These are phyloP conservation scores for Puccinia hordei DNA, from an alignment of 1,284 basidiomycete genomes.

Conservation along the genomic window DNA sequence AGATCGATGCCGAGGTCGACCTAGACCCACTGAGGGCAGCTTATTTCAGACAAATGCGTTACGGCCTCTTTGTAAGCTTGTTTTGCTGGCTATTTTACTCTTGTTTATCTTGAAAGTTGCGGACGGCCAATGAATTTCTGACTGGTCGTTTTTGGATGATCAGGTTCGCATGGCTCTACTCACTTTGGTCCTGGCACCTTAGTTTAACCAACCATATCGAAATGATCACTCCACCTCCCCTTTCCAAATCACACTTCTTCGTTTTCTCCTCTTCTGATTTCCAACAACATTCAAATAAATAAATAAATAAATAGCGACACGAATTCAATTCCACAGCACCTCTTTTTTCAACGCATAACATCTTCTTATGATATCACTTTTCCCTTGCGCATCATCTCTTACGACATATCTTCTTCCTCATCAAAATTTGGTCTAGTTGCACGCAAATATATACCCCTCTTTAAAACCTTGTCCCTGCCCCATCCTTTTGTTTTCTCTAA, in stretches of 20 bases:
- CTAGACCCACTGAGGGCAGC: conserved; percentile 91
- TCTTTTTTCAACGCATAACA: background rate
- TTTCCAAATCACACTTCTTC: background rate
- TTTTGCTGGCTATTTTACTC: background rate
- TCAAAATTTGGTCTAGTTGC: no score
- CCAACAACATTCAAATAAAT: background rate
- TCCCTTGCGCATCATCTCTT: no score
- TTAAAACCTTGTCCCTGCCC: no score
- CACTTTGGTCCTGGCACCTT: conserved; percentile 43
- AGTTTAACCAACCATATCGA: background rate
- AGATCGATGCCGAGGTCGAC: conserved; percentile 98
- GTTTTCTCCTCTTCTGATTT: background rate
- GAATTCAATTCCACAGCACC: background rate
- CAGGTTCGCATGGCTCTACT: conserved; percentile 51
- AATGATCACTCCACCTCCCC: background rate
- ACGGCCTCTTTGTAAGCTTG: conserved; percentile 82
- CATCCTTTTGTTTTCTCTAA: background rate
- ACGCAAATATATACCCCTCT: no score
- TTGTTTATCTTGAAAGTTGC: background rate
- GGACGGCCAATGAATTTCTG: background rate
- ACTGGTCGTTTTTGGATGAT: background rate
- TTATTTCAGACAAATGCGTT: conserved; percentile 98
- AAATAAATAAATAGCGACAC: no score
- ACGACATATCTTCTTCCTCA: no score
- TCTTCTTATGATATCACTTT: no score